Evolutionary conservation across 2,329 filamentous ascomycete genomes (phyloP).

Genomic region (Claviceps sp.): DNA sequence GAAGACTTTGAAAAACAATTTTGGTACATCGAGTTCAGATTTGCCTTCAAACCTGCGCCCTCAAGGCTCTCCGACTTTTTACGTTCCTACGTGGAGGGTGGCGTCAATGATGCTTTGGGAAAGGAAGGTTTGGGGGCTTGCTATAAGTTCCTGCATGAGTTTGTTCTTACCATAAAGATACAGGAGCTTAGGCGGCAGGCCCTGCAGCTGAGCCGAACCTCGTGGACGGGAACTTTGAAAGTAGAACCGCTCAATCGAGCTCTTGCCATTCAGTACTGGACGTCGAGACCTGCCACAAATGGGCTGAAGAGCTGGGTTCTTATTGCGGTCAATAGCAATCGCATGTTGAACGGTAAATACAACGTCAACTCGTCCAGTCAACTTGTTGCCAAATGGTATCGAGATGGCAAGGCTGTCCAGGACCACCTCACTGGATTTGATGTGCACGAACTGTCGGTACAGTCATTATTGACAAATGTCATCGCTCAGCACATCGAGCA

Average conservation of each 20-base stretch:
- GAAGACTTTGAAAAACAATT: constrained; percentile 76
- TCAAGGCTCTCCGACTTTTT: constrained; percentile 47
- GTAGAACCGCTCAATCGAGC: constrained; percentile 71
- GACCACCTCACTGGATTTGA: constrained; percentile 57
- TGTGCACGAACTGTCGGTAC: constrained; percentile 53
- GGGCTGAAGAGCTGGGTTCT: constrained; percentile 82
- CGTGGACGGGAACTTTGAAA: constrained; percentile 67
- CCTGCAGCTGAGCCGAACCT: constrained; percentile 48
- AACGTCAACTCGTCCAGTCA: constrained; percentile 35
- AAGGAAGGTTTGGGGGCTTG: constrained; percentile 63
- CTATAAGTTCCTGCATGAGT: constrained; percentile 77
- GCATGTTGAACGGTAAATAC: constrained; percentile 24
- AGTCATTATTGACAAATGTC: constrained; percentile 57
- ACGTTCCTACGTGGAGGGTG: constrained; percentile 52
- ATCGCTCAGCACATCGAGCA: constrained; percentile 63
- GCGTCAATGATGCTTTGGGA: constrained; percentile 57
- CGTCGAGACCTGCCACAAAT: constrained; percentile 34
- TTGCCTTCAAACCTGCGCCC: constrained; percentile 62
- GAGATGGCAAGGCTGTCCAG: constrained; percentile 62
- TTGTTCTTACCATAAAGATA: constrained; percentile 83
- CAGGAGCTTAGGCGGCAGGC: constrained; percentile 70
- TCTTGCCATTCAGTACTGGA: constrained; percentile 86
- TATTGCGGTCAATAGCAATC: constrained; percentile 63
- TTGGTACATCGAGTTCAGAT: constrained; percentile 87
- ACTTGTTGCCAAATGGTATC: constrained; percentile 67